phyloP scores from a whole-genome alignment of 2,329 filamentous ascomycete species.

The Cercospora sesami region DNA sequence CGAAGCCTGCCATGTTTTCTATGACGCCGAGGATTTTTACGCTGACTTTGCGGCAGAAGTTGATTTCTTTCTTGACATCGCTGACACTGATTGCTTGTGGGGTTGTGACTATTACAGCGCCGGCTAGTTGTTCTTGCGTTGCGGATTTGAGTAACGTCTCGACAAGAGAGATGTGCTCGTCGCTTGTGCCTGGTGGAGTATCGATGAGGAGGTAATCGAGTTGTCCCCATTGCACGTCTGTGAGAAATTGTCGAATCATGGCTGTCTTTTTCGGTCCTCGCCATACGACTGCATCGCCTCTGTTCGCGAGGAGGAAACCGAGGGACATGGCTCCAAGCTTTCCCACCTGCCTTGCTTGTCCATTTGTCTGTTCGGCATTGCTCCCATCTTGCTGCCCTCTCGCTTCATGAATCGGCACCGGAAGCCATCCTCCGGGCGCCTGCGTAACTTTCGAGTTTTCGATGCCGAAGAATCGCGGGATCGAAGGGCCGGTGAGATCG shows the following conservation, averaged over 20 bases:
- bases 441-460: slow-evolving; percentile 88
- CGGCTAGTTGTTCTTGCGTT: slow-evolving; percentile 68
- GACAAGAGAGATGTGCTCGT: slow-evolving; percentile 93
- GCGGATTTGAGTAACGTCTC: slow-evolving; percentile 58
- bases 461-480: slow-evolving; percentile 89
- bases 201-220: slow-evolving; percentile 94
- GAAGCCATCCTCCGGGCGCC: slow-evolving; percentile 87
- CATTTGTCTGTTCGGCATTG: slow-evolving; percentile 18
- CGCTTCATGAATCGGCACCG: slow-evolving; percentile 75
- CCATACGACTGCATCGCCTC: slow-evolving; percentile 95
- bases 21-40: slow-evolving; percentile 82
- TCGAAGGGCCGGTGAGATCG: slow-evolving; percentile 93
- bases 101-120: slow-evolving; percentile 92
- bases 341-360: slow-evolving; percentile 49
- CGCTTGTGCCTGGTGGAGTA: slow-evolving; percentile 91
- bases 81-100: slow-evolving; percentile 91
- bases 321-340: slow-evolving; percentile 84
- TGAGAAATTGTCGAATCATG: slow-evolving; percentile 95
- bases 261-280: slow-evolving; percentile 97
- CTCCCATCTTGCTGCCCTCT: not conserved
- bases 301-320: slow-evolving; percentile 79
- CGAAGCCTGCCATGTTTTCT: slow-evolving; percentile 94
- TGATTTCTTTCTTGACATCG: slow-evolving; percentile 91
- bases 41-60: slow-evolving; percentile 84
- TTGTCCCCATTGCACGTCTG: slow-evolving; percentile 82